These are phyloP conservation scores for Collybiopsis luxurians DNA, from an alignment of 768 basidiomycete genomes.

Conservation along the genomic window DNA sequence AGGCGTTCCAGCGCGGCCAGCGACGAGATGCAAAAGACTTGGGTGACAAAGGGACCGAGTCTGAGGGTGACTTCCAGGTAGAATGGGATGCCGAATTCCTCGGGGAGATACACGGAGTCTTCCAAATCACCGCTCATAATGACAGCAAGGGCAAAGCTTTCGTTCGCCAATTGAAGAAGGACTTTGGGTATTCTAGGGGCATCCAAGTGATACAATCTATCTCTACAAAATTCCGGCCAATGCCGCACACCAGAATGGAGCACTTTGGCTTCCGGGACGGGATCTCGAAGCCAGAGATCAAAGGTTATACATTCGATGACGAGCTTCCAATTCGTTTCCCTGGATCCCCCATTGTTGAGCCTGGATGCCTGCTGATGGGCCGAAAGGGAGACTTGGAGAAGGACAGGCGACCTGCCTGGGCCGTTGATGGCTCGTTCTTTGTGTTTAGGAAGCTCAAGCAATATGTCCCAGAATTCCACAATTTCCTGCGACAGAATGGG, in stretches of 20 bases:
- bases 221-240: constrained; percentile 20
- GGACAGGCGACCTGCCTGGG: constrained; percentile 16
- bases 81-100: constrained; percentile 15
- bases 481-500: too few species aligned
- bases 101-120: constrained; percentile 16
- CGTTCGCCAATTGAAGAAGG: constrained; percentile 4
- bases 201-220: constrained; percentile 15
- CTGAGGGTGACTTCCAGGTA: neutral
- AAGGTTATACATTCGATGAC: constrained; percentile 10
- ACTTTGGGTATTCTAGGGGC: constrained; percentile 3
- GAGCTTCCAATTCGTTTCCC: constrained; percentile 14
- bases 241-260: constrained; percentile 20
- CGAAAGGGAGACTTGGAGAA: constrained; percentile 18
- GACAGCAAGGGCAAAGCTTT: constrained; percentile 6
- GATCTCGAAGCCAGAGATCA: constrained; percentile 16
- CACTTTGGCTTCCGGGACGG: constrained; percentile 23
- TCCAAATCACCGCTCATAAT: constrained; percentile 18
- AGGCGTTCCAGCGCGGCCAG: neutral
- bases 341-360: constrained; percentile 13
- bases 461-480: too few species aligned
- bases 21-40: neutral
- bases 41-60: neutral
- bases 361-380: constrained; percentile 10
- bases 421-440: constrained; percentile 27
- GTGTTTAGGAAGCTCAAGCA: too few species aligned